Base-by-base conservation (phyloP, 371 early-diverging fungal species). In the Actinomortierella ambigua region DNA sequence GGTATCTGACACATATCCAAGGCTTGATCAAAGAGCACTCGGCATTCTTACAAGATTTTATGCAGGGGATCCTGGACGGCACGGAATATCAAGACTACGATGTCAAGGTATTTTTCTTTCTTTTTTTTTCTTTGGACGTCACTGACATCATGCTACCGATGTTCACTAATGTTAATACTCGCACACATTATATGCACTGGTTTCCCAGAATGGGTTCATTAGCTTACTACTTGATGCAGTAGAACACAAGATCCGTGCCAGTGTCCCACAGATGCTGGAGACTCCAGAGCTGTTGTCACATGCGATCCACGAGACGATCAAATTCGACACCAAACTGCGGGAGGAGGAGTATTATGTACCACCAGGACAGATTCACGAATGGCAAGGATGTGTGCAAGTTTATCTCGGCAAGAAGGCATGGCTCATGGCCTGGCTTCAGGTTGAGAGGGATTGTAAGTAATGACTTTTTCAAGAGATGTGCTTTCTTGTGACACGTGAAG, bases 1-100 rank as follows among this genome's bases (percentile, higher is more conserved):
- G 93, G 95, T 90, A 88, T 64, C 77, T 95, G 39, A 81, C 84
- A 1, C 89, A 90, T 54, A 77, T 89, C n/a, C 80, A 90, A 50
- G 84, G 81, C 23, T 79, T 85, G 39, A 83, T 91, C 41, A 80
- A 78, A 26, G 87, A 83, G 22, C 82, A 85, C 49, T 69, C 83
- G 4, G 66, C 80, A n/a, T 85, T 89, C 60, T 69, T 90, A 1
- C 80, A 83, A 62, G 75, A 79, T 4, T 81, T 79, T 22, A 77
- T 86, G 2, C 89, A 89, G 49, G 57, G 49, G 15, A 66, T 89
- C 2, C 67, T 87, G 29, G 71, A 84, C 22, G 79, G 78, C 11
- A 70, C 79, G 11, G 71, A 76, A 7, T 76, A 73, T 61, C 59
- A 65, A 9, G 62, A 59, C 1, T 70, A 78, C 20, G 81, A 85